A percentile compares a stretch with the other conserved stretches of the same genome.
Evolutionary conservation across 2,329 filamentous ascomycete species (phyloP).

Genomic region (Alternaria novae-zelandiae): DNA sequence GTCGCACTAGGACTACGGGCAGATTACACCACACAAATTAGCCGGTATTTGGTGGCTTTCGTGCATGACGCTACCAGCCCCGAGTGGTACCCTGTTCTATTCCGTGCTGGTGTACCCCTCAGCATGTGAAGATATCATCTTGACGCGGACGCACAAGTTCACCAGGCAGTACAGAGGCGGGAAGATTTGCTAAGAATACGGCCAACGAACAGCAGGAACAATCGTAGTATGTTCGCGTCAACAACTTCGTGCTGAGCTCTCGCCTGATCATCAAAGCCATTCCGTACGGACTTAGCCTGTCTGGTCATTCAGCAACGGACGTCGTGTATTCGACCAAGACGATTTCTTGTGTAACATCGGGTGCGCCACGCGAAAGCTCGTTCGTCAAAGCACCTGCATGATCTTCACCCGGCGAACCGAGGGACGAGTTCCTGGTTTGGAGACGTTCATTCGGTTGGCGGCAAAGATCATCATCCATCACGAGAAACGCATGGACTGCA

Average conservation of each 20-base stretch:
- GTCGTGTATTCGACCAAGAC: not conserved
- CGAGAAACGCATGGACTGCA: not conserved
- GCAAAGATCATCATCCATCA: not conserved
- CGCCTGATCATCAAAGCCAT: not conserved
- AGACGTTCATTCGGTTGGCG: not conserved
- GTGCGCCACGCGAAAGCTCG: not conserved
- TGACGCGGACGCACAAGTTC: not conserved
- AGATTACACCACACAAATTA: not conserved
- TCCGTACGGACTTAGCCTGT: not conserved
- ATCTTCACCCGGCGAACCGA: not conserved
- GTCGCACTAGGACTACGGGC: not conserved
- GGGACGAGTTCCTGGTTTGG: not conserved
- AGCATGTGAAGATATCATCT: not conserved
- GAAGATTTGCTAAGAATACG: not conserved
- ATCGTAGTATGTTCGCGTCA: not conserved
- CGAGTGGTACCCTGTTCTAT: not conserved
- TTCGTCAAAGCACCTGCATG: conserved; percentile 1
- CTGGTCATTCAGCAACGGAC: not conserved
- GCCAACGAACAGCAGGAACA: not conserved
- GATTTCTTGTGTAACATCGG: not conserved
- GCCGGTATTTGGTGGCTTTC: not conserved
- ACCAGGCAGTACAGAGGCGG: too few relatives aligned
- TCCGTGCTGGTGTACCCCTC: not conserved
- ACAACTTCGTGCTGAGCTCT: not conserved
- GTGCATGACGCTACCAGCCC: not conserved